Base-by-base conservation (phyloP, 257 asterid species). In the Penstemon davidsonii region DNA sequence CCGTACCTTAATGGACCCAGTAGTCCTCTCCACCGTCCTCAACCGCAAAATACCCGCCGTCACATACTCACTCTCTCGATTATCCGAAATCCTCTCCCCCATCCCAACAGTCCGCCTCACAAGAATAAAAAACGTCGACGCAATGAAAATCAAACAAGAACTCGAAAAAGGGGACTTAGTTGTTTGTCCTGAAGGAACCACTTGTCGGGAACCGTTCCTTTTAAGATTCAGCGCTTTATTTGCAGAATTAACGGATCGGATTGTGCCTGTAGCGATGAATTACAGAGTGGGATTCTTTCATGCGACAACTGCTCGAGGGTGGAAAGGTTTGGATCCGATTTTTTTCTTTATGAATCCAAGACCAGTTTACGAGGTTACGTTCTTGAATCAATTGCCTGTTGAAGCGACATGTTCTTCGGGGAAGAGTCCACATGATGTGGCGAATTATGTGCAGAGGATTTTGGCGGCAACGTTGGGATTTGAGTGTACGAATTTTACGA, bases 341-440 rank as follows among this genome's bases (percentile, higher is more conserved):
- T 92, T 92, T 72, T 87, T 89, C 87, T 85, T 89, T 78, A 92
- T 92, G 98, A 92, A 92, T 68, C 98, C 98, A 0, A 74, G 96
- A 25, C 98, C 96, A 3, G 51, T 86, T 7, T 92, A 92, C 62
- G 95, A 87, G 82, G 94, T 89, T 0, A 89, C 96, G 0, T 87
- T 92, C 51, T 69, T 92, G 49, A 89, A 87, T 70, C 96, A 92
- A 75, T 73, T 92, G 72, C 96, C 98, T 8, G 77, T 40, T 5
- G 98, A 92, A 63, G 96, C 96, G 5, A 89, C 98, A 0, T 92
- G 98, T 49, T 84, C 98, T 4, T 73, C 95, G 0, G 96, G 96
- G 0, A 92, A 83, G 63, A 87, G 90, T 62, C 92, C 98, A 3
- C 82, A 89, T 53, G 98, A 92, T 44, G 98, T 92, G 53, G 98